These are phyloP conservation scores for Tetrastigma voinierianum DNA, from an alignment of 164 flowering plant species.

Conservation along the genomic window DNA sequence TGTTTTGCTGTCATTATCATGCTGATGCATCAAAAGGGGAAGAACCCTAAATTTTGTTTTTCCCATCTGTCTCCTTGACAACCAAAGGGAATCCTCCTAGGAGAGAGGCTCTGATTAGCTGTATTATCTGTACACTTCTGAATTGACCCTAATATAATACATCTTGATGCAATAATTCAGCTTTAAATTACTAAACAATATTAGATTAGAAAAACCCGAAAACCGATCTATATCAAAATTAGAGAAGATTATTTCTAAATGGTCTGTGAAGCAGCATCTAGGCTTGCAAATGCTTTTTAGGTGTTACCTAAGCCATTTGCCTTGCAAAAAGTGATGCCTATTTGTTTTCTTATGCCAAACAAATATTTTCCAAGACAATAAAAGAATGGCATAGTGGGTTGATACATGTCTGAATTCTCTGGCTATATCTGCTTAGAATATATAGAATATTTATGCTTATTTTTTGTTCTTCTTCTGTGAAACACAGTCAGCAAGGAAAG, in stretches of 20 bases:
- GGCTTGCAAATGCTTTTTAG: neutral
- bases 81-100: neutral
- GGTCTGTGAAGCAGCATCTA: conserved; percentile 4
- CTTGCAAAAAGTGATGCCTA: conserved; percentile 7
- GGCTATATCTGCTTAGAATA: neutral
- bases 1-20: neutral
- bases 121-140: neutral
- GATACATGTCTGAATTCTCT: neutral
- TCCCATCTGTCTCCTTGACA: neutral
- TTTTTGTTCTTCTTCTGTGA: too few species aligned
- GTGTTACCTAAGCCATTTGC: conserved; percentile 9
- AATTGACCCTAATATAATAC: neutral
- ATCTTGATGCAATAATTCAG: neutral
- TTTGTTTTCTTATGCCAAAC: neutral
- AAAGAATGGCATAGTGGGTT: neutral
- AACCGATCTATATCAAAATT: neutral
- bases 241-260: neutral
- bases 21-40: too few species aligned
- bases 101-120: neutral
- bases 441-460: neutral
- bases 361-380: neutral
- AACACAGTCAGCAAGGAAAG: too few species aligned
- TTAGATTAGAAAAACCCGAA: neutral
- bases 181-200: neutral
- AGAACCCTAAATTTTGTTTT: neutral